Evolutionary conservation across 495 filamentous ascomycete species (phyloP), one percentile per base, ranked within the genome.

Genomic region (Gamarada debralockiae): DNA sequence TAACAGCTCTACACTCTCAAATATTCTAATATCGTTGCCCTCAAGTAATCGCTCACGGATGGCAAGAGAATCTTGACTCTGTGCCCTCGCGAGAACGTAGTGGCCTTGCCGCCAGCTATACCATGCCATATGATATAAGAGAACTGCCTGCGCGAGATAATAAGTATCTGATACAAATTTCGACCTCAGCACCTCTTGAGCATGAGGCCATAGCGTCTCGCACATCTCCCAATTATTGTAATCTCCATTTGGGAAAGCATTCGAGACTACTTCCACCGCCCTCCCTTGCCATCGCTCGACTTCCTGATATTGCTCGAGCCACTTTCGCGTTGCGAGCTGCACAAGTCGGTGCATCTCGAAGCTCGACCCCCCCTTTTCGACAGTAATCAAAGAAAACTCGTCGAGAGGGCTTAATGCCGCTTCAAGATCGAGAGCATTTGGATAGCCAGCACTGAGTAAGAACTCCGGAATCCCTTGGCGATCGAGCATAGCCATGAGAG

Each of bases 401-500:
- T 57, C 21, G 1, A 65, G 34, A 38, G 46, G 23, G 17, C 21
- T 42, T 20, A 60, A 7, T 15, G 52, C 52, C 3, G 31, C 46
- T 48, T 57, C 50, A 23, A 61, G 33, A 21, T 57, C 50, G 12
- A 57, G 24, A 18, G 15, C 1, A 49, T 52, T 51, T 0, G 22
- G 33, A 18, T 50, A 45, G 1, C 18, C 2, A 25, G 15, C n/a
- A n/a, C 66, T 53, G 6, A 74, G 60, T 4, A 67, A 60, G 18
- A 48, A 40, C 2, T 55, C 45, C 4, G 74, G 76, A 42, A 80
- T 73, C 10, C 60, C 62, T 60, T 70, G 67, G 8, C 65, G 66
- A 39, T 76, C 65, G 6, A 78, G 39, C 48, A 68, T 68, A 24
- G 67, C 61, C 52, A 77, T 73, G 27, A 73, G 63, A 4, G 63